A percentile compares a stretch with the other conserved stretches of the same genome.
Evolutionary conservation across 2,329 filamentous ascomycete genomes (phyloP).

Genomic region (Xylaria multiplex): DNA sequence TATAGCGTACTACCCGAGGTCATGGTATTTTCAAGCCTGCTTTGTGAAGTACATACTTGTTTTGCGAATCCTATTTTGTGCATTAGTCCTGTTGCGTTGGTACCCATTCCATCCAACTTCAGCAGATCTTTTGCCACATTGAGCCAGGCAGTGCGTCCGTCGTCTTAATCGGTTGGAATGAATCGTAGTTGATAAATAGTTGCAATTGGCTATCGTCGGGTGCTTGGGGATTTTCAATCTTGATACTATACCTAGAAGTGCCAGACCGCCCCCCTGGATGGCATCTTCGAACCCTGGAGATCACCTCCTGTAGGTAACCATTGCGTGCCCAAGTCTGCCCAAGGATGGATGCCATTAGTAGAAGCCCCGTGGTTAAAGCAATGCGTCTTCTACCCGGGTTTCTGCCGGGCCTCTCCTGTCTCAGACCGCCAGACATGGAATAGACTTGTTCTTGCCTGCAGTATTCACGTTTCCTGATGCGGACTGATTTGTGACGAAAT

Average conservation of each 20-base stretch:
- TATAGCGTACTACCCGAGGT: too few relatives aligned
- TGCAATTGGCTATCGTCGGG: conserved; percentile 9
- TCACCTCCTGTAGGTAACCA: background rate
- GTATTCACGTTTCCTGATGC: background rate
- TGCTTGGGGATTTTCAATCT: conserved; percentile 3
- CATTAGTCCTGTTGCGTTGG: conserved; percentile 31
- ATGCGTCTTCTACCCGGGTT: too few relatives aligned
- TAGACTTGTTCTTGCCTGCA: too few relatives aligned
- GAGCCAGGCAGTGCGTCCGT: conserved; percentile 5
- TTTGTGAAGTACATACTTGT: conserved; percentile 11
- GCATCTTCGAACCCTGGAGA: background rate
- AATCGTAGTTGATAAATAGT: background rate
- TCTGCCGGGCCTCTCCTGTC: background rate
- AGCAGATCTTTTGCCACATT: conserved; percentile 27
- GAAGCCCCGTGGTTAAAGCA: background rate
- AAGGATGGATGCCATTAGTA: background rate
- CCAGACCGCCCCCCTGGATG: background rate
- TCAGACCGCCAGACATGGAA: background rate
- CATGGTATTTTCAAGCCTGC: conserved; percentile 1
- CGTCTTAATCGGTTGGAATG: conserved; percentile 9
- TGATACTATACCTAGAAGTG: background rate
- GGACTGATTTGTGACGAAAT: conserved; percentile 4
- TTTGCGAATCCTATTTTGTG: conserved; percentile 23
- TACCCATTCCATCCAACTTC: conserved; percentile 14
- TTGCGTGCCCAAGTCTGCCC: background rate